Conservation (phyloP, 1,284 basidiomycete genomes). For the Ustilago esculenta region DNA sequence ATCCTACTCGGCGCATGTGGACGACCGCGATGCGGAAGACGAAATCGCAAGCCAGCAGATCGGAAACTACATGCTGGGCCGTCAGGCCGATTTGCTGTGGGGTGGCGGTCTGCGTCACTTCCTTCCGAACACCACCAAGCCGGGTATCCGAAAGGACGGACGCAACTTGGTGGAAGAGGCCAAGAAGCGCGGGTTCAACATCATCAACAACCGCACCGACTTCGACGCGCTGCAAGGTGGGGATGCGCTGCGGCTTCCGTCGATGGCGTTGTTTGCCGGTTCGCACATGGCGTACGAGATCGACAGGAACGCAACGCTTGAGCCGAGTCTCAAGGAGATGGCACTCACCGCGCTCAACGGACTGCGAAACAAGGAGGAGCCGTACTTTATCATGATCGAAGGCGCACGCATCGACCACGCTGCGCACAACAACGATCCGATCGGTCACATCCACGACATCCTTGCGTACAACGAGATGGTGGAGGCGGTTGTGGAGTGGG, state of each 20-base stretch:
- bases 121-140: conserved; percentile 59
- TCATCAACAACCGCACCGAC: conserved; percentile 51
- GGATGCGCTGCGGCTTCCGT: conserved; percentile 40
- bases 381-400: conserved; percentile 66
- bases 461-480: conserved; percentile 59
- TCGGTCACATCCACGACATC: conserved; percentile 64
- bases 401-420: conserved; percentile 64
- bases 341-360: conserved; percentile 62
- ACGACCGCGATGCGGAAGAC: conserved; percentile 65
- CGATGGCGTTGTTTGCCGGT: conserved; percentile 54
- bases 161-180: conserved; percentile 61
- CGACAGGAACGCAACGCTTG: conserved; percentile 57
- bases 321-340: conserved; percentile 66
- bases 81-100: conserved; percentile 61
- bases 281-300: conserved; percentile 66
- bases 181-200: conserved; percentile 50
- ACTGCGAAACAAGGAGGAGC: conserved; percentile 55
- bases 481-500: conserved; percentile 52
- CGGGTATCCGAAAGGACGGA: conserved; percentile 56
- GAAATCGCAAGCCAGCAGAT: conserved; percentile 64
- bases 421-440: conserved; percentile 65
- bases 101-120: conserved; percentile 65
- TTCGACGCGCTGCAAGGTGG: conserved; percentile 57
- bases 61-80: conserved; percentile 61
- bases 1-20: conserved; percentile 61